Evolutionary conservation across 441 rosid genomes (phyloP).

Genomic region (Bruguiera hainesii): DNA sequence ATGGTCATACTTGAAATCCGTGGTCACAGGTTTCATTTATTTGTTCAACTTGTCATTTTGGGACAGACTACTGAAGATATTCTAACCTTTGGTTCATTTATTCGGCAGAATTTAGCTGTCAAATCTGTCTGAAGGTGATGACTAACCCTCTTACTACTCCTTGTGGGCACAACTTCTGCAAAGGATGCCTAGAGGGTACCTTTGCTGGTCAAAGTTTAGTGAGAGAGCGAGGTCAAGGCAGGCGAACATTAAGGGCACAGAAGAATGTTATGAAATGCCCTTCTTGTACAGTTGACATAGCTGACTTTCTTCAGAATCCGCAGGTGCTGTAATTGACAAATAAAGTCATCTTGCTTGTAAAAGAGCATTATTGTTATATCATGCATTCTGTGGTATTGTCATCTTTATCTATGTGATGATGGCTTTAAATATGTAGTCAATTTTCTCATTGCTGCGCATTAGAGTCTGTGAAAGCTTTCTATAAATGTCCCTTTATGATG

Average conservation of each 20-base stretch:
- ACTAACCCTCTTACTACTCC: slow-evolving; percentile 53
- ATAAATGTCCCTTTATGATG: not conserved
- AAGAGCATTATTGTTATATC: not conserved
- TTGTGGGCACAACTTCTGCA: slow-evolving; percentile 66
- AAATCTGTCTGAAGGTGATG: slow-evolving; percentile 48
- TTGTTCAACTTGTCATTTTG: not conserved
- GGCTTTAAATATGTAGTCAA: no score
- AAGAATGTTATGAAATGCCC: slow-evolving; percentile 70
- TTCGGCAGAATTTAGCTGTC: slow-evolving; percentile 52
- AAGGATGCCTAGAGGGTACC: slow-evolving; percentile 47
- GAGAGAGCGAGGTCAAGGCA: slow-evolving; percentile 41
- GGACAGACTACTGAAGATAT: not conserved
- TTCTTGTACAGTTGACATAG: slow-evolving; percentile 50
- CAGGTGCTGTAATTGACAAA: slow-evolving; percentile 35
- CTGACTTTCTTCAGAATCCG: slow-evolving; percentile 58
- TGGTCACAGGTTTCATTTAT: not conserved
- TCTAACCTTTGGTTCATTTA: no score
- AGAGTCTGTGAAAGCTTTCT: not conserved
- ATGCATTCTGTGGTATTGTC: not conserved
- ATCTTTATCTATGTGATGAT: not conserved
- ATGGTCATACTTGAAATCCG: not conserved
- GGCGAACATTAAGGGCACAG: slow-evolving; percentile 49
- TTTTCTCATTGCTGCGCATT: not conserved
- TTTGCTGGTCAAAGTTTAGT: slow-evolving; percentile 44
- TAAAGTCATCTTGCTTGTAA: not conserved